Evolutionary conservation across 2,329 filamentous ascomycete genomes (phyloP).

Genomic region (Ceratocystis diversiconidia): DNA sequence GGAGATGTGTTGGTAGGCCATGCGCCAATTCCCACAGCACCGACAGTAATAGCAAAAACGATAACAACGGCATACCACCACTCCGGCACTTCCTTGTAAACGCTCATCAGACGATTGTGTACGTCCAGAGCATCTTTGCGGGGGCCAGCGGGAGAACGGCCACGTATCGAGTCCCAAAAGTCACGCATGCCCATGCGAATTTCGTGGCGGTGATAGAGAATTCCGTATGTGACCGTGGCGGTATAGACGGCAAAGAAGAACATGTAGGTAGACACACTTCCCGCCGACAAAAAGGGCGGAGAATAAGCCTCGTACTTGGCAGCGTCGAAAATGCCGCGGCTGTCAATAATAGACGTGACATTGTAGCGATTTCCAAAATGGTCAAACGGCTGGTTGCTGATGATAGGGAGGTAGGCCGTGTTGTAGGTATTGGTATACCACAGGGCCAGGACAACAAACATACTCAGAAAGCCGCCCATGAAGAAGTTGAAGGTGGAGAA

Average conservation of each 20-base stretch:
- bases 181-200: conserved; percentile 36
- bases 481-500: conserved; percentile 50
- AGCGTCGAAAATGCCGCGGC: conserved; percentile 32
- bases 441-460: conserved; percentile 40
- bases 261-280: conserved; percentile 37
- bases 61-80: conserved; percentile 39
- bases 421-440: conserved; percentile 47
- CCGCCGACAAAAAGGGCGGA: conserved; percentile 37
- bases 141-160: conserved; percentile 18
- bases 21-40: conserved; percentile 33
- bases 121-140: conserved; percentile 26
- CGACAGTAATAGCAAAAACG: conserved; percentile 31
- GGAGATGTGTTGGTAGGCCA: conserved; percentile 39
- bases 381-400: conserved; percentile 37
- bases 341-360: conserved; percentile 30
- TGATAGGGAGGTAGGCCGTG: conserved; percentile 40
- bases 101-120: conserved; percentile 23
- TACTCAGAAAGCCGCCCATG: conserved; percentile 40
- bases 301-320: conserved; percentile 37
- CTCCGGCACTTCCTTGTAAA: conserved; percentile 34
- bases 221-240: conserved; percentile 36
- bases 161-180: conserved; percentile 32
- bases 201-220: conserved; percentile 39
- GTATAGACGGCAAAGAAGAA: conserved; percentile 43
- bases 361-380: conserved; percentile 36